phyloP scores from a whole-genome alignment of 257 asterid genomes.

The Fraxinus americana region DNA sequence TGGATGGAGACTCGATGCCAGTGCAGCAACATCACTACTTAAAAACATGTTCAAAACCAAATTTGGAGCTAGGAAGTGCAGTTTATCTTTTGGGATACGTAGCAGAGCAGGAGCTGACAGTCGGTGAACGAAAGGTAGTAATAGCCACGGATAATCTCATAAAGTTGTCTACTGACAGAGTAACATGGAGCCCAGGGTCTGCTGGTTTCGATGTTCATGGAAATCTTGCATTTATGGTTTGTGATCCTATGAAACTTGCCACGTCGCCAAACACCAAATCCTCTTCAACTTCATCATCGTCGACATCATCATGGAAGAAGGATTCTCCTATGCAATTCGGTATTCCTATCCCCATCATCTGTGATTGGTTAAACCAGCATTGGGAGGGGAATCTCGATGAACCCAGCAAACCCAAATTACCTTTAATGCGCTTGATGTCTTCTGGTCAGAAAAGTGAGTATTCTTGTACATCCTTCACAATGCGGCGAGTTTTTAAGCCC shows the following conservation, averaged over 20 bases:
- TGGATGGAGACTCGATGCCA: constrained; percentile 72
- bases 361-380: constrained; percentile 93
- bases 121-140: constrained; percentile 92
- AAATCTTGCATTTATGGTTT: constrained; percentile 93
- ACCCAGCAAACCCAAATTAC: constrained; percentile 84
- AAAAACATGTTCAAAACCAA: constrained; percentile 76
- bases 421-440: constrained; percentile 82
- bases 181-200: constrained; percentile 89
- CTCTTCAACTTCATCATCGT: constrained; percentile 80
- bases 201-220: constrained; percentile 95
- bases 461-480: constrained; percentile 93
- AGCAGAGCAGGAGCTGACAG: constrained; percentile 68
- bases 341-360: constrained; percentile 85
- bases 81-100: constrained; percentile 82
- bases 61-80: constrained; percentile 76
- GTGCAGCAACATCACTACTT: constrained; percentile 70
- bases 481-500: constrained; percentile 80
- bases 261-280: constrained; percentile 86
- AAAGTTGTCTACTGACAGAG: constrained; percentile 82
- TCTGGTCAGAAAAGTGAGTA: constrained; percentile 91
- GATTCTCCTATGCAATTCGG: constrained; percentile 87
- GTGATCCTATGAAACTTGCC: constrained; percentile 99
- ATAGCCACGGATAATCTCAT: constrained; percentile 97
- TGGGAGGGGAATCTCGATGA: constrained; percentile 98
- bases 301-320: constrained; percentile 76